Evolutionary conservation across 2,329 filamentous ascomycete genomes (phyloP), one percentile per base, ranked within the genome.

Genomic region (Aspergillus versicolor): DNA sequence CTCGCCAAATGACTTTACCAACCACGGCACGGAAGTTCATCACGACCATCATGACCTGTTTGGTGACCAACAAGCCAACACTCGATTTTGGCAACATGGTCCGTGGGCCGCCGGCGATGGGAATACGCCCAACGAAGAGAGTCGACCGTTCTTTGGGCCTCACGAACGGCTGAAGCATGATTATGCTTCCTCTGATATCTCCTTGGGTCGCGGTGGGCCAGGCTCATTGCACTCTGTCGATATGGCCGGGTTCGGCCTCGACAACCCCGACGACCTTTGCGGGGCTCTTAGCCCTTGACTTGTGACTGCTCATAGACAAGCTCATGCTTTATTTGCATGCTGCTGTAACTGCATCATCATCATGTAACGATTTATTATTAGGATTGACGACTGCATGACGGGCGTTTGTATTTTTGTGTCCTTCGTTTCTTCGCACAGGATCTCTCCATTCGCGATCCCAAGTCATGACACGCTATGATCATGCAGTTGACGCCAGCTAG

Each of bases 1-100:
- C 50, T 76, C 74, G 15, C 73, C 74, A 4, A 72, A 75, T 52
- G 75, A 77, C 44, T 77, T 75, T 56, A 68, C 68, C 52, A 67
- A 63, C 40, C 74, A 76, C 52, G 70, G 71, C 15, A 67, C 67
- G 2, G 70, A 73, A 58, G 58, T 61, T 9, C 70, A 71, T 40
- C 71, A 75, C 17, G 75, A 79, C 63, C 74, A 77, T 58, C 70
- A 77, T 62, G 70, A 77, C 64, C 67, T 79, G 22, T 77, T 79
- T 62, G 70, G 74, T 22, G 73, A 76, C 61, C 72, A 79, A 60
- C 75, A 77, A 64, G 72, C 76, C 58, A 74, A 76, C 63, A 72
- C 75, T 42, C 71, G 77, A 44, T 73, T 78, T 68, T 75, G 75
- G 75, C 73, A 76, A 56, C 68, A 76, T 60, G 73, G 73, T 12